Evolutionary conservation across 2,329 filamentous ascomycete species (phyloP).

Genomic region (Ophiocordyceps camponoti-floridani): DNA sequence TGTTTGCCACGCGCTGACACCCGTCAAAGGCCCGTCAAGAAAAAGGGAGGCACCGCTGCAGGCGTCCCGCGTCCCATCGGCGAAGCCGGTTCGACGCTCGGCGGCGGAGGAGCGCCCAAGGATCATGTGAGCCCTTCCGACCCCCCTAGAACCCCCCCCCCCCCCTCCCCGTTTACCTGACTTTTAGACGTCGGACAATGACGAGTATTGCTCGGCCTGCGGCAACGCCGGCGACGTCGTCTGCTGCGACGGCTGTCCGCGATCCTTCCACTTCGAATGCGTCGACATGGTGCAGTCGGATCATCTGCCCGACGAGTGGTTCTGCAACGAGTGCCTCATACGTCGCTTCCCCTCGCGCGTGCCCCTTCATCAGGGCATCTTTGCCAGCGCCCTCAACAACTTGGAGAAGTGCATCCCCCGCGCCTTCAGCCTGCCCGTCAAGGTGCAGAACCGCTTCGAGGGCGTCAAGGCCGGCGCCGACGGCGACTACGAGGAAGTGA

Average conservation of each 20-base stretch:
- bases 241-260: conserved; percentile 83
- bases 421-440: conserved; percentile 53
- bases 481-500: conserved; percentile 63
- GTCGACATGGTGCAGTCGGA: conserved; percentile 62
- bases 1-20: background rate
- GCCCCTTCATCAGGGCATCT: conserved; percentile 34
- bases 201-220: conserved; percentile 81
- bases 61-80: conserved; percentile 48
- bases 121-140: conserved; percentile 26
- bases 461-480: conserved; percentile 60
- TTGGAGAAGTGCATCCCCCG: conserved; percentile 53
- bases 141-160: too few species aligned
- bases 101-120: conserved; percentile 33
- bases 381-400: conserved; percentile 41
- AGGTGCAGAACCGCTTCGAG: conserved; percentile 60
- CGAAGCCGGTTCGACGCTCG: conserved; percentile 43
- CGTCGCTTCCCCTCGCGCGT: conserved; percentile 27
- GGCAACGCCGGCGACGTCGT: conserved; percentile 68
- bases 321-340: conserved; percentile 54
- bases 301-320: conserved; percentile 61
- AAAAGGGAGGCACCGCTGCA: conserved; percentile 49
- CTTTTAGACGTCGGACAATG: conserved; percentile 43
- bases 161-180: too few species aligned
- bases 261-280: conserved; percentile 81
- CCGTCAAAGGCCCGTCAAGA: conserved; percentile 48